These are phyloP conservation scores for Sporothrix protearum DNA, from an alignment of 2,329 filamentous ascomycete genomes.

Conservation along the genomic window DNA sequence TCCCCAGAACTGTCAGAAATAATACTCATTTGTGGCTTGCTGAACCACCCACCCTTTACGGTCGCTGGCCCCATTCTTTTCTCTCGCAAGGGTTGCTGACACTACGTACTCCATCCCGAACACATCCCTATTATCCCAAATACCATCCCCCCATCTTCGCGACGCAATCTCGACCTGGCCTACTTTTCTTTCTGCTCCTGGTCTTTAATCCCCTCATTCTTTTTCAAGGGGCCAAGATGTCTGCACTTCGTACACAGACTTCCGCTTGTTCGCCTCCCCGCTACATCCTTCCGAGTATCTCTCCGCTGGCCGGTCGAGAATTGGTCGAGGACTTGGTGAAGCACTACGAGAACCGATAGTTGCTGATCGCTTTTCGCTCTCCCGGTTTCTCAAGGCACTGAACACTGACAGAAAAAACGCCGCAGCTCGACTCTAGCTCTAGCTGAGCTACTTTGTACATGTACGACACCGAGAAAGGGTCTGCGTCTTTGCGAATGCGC, in stretches of 20 bases:
- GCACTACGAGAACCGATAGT: background rate
- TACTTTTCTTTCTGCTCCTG: background rate
- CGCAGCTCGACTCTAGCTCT: background rate
- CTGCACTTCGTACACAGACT: background rate
- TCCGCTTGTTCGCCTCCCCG: background rate
- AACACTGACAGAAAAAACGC: too few species aligned
- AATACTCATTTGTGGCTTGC: background rate
- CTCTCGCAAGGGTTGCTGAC: background rate
- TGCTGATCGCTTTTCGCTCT: background rate
- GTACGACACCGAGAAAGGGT: background rate
- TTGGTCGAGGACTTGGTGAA: too few species aligned
- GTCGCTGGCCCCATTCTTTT: background rate
- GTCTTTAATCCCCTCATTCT: too few species aligned
- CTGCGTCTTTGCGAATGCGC: background rate
- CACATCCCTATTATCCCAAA: too few species aligned
- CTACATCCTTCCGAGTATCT: background rate
- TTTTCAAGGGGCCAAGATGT: background rate
- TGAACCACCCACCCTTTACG: background rate
- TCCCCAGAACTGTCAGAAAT: background rate
- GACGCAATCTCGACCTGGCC: background rate
- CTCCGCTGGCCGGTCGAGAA: background rate
- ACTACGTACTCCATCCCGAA: background rate
- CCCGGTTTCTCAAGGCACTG: background rate
- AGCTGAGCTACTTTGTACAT: too few species aligned
- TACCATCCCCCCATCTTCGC: background rate